Base-by-base conservation (phyloP, 805 yeast species). In the Wickerhamomyces silvicola region DNA sequence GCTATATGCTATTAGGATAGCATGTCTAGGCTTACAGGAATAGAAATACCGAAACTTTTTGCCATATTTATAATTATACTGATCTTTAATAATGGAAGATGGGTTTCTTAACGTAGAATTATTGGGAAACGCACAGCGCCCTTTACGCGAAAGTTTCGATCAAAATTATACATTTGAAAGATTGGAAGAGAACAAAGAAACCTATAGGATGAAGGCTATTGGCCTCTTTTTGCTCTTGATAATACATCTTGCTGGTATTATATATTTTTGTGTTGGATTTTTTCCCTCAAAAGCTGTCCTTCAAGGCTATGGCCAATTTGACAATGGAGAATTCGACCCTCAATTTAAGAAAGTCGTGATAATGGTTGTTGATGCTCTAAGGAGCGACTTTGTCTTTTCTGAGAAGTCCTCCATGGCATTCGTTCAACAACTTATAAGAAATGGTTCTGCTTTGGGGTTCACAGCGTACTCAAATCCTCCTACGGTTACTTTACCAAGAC, bases 381-480 rank as follows among this genome's bases (percentile, higher is more conserved):
- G 99, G 42, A 68, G 92, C 13, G 99, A 92, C 52, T 90, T 88
- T 54, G 57, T 87, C 57, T 90, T 73, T 49, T 70, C 82, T 2
- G 61, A 71, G 10, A 47, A 59, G 3, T 85, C 96, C 0, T 50
- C 71, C 7, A 84, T 92, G 82, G 25, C 48, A 0, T 75, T 72
- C 47, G 70, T 82, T 0, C 97, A 90, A 42, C 41, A 57, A 2
- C 57, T 88, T 36, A 60, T 90, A 7, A 68, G 72, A 32, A 43
- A 64, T 0, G 94, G 94, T 9, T 46, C 66, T 22, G 97, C 92
- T 0, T 48, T 88, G 30, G 96, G 96, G 0, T 88, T 76, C 55
- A 92, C 98, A 0, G 95, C 95, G 0, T 83, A 68, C 53, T 80
- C 96, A 1, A 82, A 83, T 42, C 97, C 98, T 2, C 98, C 98